These are phyloP conservation scores for Mastigamoeba balamuthi DNA, from an alignment of 78 protist species.

Conservation along the genomic window DNA sequence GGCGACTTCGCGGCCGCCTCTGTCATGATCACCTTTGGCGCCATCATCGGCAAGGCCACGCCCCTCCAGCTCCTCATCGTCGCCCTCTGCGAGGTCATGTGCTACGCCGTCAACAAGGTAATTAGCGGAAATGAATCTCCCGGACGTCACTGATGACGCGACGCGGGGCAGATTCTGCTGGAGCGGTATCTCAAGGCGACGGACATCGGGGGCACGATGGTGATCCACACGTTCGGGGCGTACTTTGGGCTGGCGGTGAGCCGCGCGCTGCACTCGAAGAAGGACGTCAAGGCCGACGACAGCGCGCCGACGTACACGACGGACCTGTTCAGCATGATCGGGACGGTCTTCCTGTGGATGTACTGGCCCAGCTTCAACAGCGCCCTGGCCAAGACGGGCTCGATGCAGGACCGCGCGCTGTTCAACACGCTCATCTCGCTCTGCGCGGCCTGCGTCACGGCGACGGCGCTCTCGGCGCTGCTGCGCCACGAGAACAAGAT, in stretches of 20 bases:
- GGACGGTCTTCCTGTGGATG: conserved; percentile 72
- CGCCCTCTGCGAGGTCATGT: conserved; percentile 56
- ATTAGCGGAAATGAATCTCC: too few relatives aligned
- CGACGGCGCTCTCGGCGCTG: conserved; percentile 18
- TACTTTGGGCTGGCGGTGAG: conserved; percentile 74
- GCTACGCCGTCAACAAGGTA: conserved; percentile 55
- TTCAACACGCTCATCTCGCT: conserved; percentile 34
- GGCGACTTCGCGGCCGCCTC: conserved; percentile 74
- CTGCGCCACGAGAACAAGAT: conserved; percentile 20
- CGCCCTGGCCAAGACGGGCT: conserved; percentile 45
- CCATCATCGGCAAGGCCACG: conserved; percentile 71
- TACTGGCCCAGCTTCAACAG: conserved; percentile 92
- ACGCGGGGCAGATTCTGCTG: not conserved
- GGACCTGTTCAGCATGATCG: conserved; percentile 80
- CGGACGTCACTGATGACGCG: conserved; percentile 7
- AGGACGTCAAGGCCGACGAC: not conserved
- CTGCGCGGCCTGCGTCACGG: conserved; percentile 20
- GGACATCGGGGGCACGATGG: conserved; percentile 90
- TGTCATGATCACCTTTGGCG: conserved; percentile 87
- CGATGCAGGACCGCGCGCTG: conserved; percentile 24
- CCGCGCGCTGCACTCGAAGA: conserved; percentile 7
- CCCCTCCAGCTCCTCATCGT: conserved; percentile 64
- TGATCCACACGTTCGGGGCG: conserved; percentile 86
- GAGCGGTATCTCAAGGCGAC: too few relatives aligned
- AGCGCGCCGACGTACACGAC: conserved; percentile 16